Base-by-base conservation (phyloP, 306 rosid genomes). In the Adenanthera pavonina region DNA sequence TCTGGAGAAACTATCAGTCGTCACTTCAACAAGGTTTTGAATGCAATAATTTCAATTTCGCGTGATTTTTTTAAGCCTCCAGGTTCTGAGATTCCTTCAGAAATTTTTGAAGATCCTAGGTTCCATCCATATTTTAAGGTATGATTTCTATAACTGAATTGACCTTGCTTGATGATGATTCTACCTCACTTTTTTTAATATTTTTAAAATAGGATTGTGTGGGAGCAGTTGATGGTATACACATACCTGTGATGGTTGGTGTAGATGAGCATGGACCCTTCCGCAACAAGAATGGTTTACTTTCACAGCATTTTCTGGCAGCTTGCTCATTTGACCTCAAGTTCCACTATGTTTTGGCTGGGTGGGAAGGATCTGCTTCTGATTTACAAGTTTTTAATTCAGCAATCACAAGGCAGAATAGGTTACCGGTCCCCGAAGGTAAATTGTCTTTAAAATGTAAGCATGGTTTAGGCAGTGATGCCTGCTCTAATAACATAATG, bases 351-450 rank as follows among this genome's bases (percentile, higher is more conserved):
- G 92, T 94, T 75, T 92, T 94, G 81, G 97, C 98, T 36, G 98
- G 98, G 19, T 94, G 98, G 97, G 98, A 94, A 90, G 98, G 98
- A 79, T 94, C 98, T 53, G 96, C 97, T 52, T 86, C 94, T 6
- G 92, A 92, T 78, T 83, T 90, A 40, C 98, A 91, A 86, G 97
- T 94, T 83, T 79, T 92, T 51, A 92, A 94, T 77, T 91, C 98
- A 44, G 97, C 98, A 77, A 76, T 91, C 75, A 89, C 91, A 0
- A 87, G 98, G 82, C 86, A 85, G 79, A 94, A 90, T 84, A 94
- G 80, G 67, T 76, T 94, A 82, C 92, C 83, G 60, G 88, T 90
- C 14, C 97, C 98, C 16, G 89, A 91, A 91, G 98, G 98, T 94
- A 86, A 72, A 78, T 74, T 48, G 40, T 77, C 49, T 56, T 41